These are phyloP conservation scores for Sicyos edulis DNA, from an alignment of 306 rosid genomes.

Conservation along the genomic window DNA sequence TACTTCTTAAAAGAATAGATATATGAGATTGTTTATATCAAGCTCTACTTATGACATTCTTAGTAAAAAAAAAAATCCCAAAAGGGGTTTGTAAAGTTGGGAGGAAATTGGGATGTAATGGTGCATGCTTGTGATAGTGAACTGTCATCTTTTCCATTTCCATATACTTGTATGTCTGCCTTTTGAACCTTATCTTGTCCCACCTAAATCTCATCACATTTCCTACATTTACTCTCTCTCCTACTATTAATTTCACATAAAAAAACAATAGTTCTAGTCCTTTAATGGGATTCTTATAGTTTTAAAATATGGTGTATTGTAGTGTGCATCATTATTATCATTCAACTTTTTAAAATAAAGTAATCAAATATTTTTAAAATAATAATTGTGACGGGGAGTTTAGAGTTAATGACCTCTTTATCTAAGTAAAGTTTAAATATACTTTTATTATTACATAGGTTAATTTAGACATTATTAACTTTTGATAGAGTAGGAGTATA, in stretches of 20 bases:
- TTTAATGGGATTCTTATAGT: too few species aligned
- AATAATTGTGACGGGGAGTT: too few species aligned
- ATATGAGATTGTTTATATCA: background rate
- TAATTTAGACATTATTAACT: too few species aligned
- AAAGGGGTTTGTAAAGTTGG: background rate
- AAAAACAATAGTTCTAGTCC: background rate
- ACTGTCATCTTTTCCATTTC: conserved; percentile 8
- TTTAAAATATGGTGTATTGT: too few species aligned
- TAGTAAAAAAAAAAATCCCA: background rate
- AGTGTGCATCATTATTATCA: too few species aligned
- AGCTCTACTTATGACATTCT: background rate
- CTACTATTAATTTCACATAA: background rate
- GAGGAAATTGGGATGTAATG: conserved; percentile 2
- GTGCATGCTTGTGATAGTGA: conserved; percentile 3
- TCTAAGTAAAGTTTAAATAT: too few species aligned
- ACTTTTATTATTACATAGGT: too few species aligned
- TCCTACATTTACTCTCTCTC: background rate
- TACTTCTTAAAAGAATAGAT: background rate
- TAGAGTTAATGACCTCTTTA: too few species aligned
- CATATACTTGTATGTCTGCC: conserved; percentile 2
- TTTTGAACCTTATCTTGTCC: conserved; percentile 16
- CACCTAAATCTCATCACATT: background rate
- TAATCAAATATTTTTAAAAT: too few species aligned
- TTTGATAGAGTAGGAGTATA: too few species aligned
- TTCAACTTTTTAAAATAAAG: too few species aligned